Percentiles rank a stretch among this genome's conserved stretches.
These are phyloP conservation scores for Pontederia crassipes DNA, from an alignment of 176 grass and related monocot genomes.

Conservation along the genomic window DNA sequence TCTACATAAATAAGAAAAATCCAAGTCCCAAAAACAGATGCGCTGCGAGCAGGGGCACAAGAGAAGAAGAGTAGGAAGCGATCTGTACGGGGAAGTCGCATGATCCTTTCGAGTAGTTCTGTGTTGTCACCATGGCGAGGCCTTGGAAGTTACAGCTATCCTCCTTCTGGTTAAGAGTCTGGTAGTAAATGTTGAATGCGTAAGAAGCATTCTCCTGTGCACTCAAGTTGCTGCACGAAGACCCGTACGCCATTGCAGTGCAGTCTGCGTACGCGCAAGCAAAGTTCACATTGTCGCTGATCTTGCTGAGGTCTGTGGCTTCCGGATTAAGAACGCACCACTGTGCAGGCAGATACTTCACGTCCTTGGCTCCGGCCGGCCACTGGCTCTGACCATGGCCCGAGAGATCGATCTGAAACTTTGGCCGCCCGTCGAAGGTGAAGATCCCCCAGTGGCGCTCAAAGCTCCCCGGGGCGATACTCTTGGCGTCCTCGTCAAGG, in stretches of 20 bases:
- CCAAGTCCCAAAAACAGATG: no score
- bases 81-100: conserved; percentile 49
- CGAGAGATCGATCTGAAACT: conserved; percentile 4
- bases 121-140: conserved; percentile 35
- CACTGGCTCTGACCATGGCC: not conserved
- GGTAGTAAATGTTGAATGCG: conserved; percentile 64
- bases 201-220: conserved; percentile 41
- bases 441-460: conserved; percentile 75
- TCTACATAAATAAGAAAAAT: no score
- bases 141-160: conserved; percentile 54
- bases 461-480: conserved; percentile 48
- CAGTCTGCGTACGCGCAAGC: conserved; percentile 55
- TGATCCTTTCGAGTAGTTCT: conserved; percentile 18
- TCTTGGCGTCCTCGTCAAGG: conserved; percentile 58
- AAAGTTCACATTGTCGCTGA: conserved; percentile 33
- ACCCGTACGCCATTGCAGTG: conserved; percentile 42
- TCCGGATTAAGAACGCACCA: conserved; percentile 54
- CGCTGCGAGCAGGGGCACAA: not conserved
- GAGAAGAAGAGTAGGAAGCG: not conserved
- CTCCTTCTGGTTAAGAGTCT: conserved; percentile 46
- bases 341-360: conserved; percentile 37
- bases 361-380: conserved; percentile 19
- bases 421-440: conserved; percentile 46
- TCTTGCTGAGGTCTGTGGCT: not conserved
- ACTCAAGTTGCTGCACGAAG: conserved; percentile 42